Evolutionary conservation across 129 eudicot species (phyloP).

Genomic region (Kitagawia praeruptora): DNA sequence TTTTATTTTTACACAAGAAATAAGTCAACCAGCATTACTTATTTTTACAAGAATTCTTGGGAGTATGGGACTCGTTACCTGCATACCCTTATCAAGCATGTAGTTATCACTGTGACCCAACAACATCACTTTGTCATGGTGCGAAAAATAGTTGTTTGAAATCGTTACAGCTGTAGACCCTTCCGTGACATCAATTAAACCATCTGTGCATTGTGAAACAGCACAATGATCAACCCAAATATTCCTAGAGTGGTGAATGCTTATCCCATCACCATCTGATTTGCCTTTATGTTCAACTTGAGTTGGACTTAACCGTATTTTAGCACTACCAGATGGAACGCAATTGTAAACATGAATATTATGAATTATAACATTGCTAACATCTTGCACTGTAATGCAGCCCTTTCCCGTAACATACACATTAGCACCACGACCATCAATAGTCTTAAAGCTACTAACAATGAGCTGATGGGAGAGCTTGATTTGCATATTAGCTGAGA

Average conservation of each 20-base stretch:
- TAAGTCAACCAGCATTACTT: background rate
- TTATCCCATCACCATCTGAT: slow-evolving; percentile 33
- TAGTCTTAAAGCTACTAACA: slow-evolving; percentile 37
- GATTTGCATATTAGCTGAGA: slow-evolving; percentile 29
- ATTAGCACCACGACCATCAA: slow-evolving; percentile 49
- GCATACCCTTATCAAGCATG: slow-evolving; percentile 9
- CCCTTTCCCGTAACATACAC: slow-evolving; percentile 34
- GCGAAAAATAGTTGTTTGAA: slow-evolving; percentile 28
- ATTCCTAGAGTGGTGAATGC: slow-evolving; percentile 15
- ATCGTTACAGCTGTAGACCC: slow-evolving; percentile 33
- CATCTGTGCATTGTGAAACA: slow-evolving; percentile 23
- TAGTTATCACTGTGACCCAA: slow-evolving; percentile 7
- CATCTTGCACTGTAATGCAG: slow-evolving; percentile 30
- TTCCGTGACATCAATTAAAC: slow-evolving; percentile 29
- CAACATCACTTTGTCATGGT: slow-evolving; percentile 31
- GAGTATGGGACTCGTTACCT: background rate
- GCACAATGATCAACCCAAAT: slow-evolving; percentile 36
- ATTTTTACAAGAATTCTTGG: background rate
- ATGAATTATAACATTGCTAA: slow-evolving; percentile 41
- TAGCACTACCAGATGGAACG: slow-evolving; percentile 10
- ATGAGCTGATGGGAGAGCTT: slow-evolving; percentile 34
- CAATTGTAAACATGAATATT: slow-evolving; percentile 29
- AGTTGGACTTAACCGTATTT: slow-evolving; percentile 10
- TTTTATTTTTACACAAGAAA: background rate
- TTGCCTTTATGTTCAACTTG: slow-evolving; percentile 17